Percentiles rank a stretch among this genome's conserved stretches.
phyloP scores from a whole-genome alignment of 345 rosid genomes.

The Syzygium oleosum region DNA sequence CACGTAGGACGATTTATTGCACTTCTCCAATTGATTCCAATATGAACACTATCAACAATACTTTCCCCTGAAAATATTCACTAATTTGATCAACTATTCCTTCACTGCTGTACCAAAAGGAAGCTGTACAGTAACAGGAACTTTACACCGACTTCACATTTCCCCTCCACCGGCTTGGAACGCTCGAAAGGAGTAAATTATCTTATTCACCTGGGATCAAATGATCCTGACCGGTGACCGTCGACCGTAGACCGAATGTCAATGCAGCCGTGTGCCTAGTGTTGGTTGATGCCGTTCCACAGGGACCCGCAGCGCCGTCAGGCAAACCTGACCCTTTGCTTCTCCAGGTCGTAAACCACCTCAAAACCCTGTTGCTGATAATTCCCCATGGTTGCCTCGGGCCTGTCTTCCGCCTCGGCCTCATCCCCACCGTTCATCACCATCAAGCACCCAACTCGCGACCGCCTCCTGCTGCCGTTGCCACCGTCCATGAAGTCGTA shows the following conservation, averaged over 20 bases:
- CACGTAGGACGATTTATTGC: neutral
- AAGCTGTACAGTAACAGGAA: neutral
- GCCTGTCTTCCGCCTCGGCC: constrained; percentile 60
- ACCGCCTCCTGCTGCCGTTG: constrained; percentile 33
- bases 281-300: constrained; percentile 59
- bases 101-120: neutral
- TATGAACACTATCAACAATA: neutral
- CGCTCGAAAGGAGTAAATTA: neutral
- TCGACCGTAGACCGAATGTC: neutral
- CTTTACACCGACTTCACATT: neutral
- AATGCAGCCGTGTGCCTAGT: constrained; percentile 1
- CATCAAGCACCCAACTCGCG: constrained; percentile 77
- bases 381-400: constrained; percentile 74
- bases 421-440: constrained; percentile 92
- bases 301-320: constrained; percentile 73
- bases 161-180: neutral
- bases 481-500: constrained; percentile 63
- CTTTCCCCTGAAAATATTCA: neutral
- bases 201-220: neutral
- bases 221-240: neutral
- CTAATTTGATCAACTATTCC: neutral
- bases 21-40: neutral
- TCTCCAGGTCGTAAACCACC: constrained; percentile 81
- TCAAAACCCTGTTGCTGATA: constrained; percentile 96
- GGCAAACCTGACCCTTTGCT: constrained; percentile 69